Base-by-base conservation (phyloP, 306 rosid genomes). In the Mimosa pudica region DNA sequence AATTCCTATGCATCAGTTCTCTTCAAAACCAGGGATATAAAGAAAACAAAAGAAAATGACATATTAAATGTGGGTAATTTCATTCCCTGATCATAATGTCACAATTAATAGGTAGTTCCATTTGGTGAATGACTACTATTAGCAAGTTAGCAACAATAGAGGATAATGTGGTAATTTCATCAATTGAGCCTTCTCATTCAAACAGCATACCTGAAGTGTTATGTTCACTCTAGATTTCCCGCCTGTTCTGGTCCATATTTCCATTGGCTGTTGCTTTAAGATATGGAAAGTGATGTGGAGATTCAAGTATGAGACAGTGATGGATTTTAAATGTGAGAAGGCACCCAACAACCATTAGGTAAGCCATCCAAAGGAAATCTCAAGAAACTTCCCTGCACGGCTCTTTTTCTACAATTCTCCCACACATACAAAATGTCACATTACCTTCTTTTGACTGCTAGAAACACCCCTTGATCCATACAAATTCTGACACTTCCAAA, bases 241-340 rank as follows among this genome's bases (percentile, higher is more conserved):
- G 80, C 82, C 66, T 78, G 18, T 85, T 83, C 60, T 84, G 71
- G 76, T 62, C 55, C 70, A 24, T 4, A 10, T 51, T 57, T 18
- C 63, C 11, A 57, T 57, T 84, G 79, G 89, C 81, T 65, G 85
- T 94, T 88, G 89, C 97, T 94, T 94, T 80, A 94, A 84, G 97
- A 83, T 83, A 80, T 82, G 92, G 92, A 74, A 88, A 91, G 79
- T 80, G 78, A 5, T 84, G 85, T 88, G 32, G 84, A 81, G 84
- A 54, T 60, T 64, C 61, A 65, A 48, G 64, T 75, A 32, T 71
- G 11, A 79, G 79, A 86, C 38, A 16, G 47, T 30, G 79, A 71
- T 58, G 57, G 71, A 81, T 61, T 78, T 12, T 70, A 76, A 63
- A 64, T 81, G 46, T 73, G 48, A 84, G 72, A 45, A 79, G 47